These are phyloP conservation scores for Geotrichum reessii DNA, from an alignment of 1,139 yeast species.

Conservation along the genomic window DNA sequence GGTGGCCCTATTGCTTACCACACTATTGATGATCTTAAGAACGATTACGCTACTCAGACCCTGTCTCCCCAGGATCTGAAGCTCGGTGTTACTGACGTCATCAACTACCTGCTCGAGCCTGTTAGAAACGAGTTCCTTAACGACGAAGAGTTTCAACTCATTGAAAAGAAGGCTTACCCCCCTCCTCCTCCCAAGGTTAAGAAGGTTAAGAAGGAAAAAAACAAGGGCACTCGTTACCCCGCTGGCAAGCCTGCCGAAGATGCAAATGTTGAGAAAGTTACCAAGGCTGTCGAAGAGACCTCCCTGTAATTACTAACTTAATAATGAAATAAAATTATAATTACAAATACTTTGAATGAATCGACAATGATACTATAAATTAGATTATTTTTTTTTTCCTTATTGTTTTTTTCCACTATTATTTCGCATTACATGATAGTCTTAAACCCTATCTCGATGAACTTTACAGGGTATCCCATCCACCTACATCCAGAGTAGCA, in stretches of 20 bases:
- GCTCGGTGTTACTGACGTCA: constrained; percentile 80
- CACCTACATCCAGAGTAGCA: constrained; percentile 76
- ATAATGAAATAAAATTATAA: not conserved
- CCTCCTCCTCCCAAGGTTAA: constrained; percentile 54
- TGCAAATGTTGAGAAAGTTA: constrained; percentile 30
- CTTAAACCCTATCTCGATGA: too few species aligned
- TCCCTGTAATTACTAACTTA: constrained; percentile 2
- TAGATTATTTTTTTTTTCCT: too few species aligned
- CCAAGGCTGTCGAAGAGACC: constrained; percentile 23
- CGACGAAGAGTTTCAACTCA: constrained; percentile 66
- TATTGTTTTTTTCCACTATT: too few species aligned
- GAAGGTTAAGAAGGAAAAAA: constrained; percentile 69
- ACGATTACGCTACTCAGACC: constrained; percentile 63
- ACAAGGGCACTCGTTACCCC: constrained; percentile 82
- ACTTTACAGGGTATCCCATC: constrained; percentile 81
- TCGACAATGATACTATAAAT: not conserved
- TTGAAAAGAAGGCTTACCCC: constrained; percentile 79
- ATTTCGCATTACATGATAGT: not conserved
- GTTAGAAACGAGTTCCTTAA: constrained; percentile 63
- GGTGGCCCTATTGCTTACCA: constrained; percentile 84
- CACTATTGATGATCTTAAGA: constrained; percentile 63
- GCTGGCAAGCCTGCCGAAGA: constrained; percentile 41
- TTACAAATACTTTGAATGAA: not conserved
- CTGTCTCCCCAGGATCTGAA: constrained; percentile 93
- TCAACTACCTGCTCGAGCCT: constrained; percentile 76